Base-by-base conservation (phyloP, 495 filamentous ascomycete genomes). In the Penicillium verhagenii region DNA sequence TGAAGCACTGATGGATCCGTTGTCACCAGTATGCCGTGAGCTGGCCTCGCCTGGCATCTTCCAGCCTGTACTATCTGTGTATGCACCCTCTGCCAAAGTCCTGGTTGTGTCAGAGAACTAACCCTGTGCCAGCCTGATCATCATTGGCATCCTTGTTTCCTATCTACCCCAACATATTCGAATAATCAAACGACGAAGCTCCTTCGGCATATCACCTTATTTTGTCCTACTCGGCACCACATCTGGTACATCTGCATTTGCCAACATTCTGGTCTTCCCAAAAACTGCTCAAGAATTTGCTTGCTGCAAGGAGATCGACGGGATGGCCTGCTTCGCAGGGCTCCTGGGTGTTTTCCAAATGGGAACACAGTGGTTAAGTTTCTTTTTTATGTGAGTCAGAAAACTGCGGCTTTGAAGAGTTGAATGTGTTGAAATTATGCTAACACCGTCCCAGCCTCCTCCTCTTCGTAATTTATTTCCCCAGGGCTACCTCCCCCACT, bases 81-180 rank as follows among this genome's bases (percentile, higher is more conserved):
- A 70, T 49, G 75, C 9, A 1, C 46, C 6, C 11, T 20, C 29
- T 10, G 1, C 8, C 24, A 10, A 11, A 10, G 16, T 25, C 28
- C 6, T 39, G 2, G 1, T 4, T 35, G 14, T 6, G 2, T 18
- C 16, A 24, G 6, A 20, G 21, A 25, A 16, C 33, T 31, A n/a
- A 42, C 37, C 9, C 26, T 2, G 26, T 38, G 3, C 18, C 28
- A 96, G 91, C 60, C 70, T 96, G 60, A 90, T 98, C 57, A 76
- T 97, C 61, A 63, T 96, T 61, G 94, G 95, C 44, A 95, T 98
- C 69, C 75, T 97, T 50, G 68, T 93, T 54, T 97, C 93, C 54
- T 98, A 98, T 71, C 82, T 96, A 24, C 95, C 94, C 2, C 94
- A 98, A 69, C 94, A 97, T 70, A 77, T 86, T 67, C 90, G 92